phyloP scores from a whole-genome alignment of 768 basidiomycete species.

The Kwoniella bestiolae region DNA sequence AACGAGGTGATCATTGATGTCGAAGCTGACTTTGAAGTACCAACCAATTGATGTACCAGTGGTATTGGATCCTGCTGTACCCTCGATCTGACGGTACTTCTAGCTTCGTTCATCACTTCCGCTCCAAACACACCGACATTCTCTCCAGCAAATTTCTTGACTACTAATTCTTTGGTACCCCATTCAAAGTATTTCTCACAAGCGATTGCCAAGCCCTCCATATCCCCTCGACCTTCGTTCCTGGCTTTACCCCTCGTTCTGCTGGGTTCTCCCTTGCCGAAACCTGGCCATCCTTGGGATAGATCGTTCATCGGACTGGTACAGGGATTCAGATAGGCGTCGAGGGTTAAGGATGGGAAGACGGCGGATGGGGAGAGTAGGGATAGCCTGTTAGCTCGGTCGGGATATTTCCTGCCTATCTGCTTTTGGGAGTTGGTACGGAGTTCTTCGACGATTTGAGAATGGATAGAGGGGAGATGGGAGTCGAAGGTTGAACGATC shows the following conservation, averaged over 20 bases:
- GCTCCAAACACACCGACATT: slow-evolving; percentile 76
- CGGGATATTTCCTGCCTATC: slow-evolving; percentile 62
- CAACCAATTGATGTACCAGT: not conserved
- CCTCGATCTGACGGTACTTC: slow-evolving; percentile 67
- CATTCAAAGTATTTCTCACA: slow-evolving; percentile 92
- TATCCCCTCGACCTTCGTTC: slow-evolving; percentile 50
- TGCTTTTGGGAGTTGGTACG: slow-evolving; percentile 67
- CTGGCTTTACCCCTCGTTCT: slow-evolving; percentile 36
- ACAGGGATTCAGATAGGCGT: slow-evolving; percentile 77
- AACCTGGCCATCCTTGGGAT: slow-evolving; percentile 49
- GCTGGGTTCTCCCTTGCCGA: slow-evolving; percentile 35
- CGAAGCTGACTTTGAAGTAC: slow-evolving; percentile 14
- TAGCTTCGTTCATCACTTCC: slow-evolving; percentile 70
- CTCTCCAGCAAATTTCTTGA: slow-evolving; percentile 72
- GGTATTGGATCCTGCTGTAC: slow-evolving; percentile 15
- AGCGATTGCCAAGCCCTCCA: slow-evolving; percentile 68
- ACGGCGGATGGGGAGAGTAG: slow-evolving; percentile 70
- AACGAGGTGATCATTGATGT: slow-evolving; percentile 47
- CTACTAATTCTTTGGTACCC: slow-evolving; percentile 80
- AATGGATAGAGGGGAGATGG: slow-evolving; percentile 14
- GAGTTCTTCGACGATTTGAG: slow-evolving; percentile 40
- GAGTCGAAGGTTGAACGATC: slow-evolving; percentile 20
- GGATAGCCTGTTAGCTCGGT: slow-evolving; percentile 68
- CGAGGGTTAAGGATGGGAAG: slow-evolving; percentile 77
- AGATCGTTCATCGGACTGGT: slow-evolving; percentile 54